These are phyloP conservation scores for Monosporascus sp. DNA, from an alignment of 2,329 filamentous ascomycete genomes.

Conservation along the genomic window DNA sequence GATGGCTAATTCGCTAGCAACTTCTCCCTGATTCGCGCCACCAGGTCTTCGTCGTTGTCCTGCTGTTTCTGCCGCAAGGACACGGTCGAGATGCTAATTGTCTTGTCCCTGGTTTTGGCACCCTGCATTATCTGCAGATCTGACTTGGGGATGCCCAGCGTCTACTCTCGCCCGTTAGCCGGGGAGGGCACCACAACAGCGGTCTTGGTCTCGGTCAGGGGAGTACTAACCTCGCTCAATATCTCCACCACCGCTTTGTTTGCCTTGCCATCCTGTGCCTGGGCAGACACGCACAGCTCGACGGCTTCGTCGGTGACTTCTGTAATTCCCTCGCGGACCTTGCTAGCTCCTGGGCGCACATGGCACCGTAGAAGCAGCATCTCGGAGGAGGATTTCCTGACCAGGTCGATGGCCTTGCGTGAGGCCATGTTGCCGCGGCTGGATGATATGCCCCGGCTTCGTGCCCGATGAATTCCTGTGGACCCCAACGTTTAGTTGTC, in stretches of 20 bases:
- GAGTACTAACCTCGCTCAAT: slow-evolving; percentile 49
- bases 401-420: slow-evolving; percentile 43
- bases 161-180: slow-evolving; percentile 30
- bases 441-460: no score
- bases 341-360: slow-evolving; percentile 61
- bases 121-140: slow-evolving; percentile 58
- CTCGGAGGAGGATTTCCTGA: slow-evolving; percentile 36
- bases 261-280: slow-evolving; percentile 61
- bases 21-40: slow-evolving; percentile 17
- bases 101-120: slow-evolving; percentile 61
- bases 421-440: slow-evolving; percentile 24
- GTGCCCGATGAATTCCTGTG: no score
- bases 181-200: not conserved
- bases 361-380: slow-evolving; percentile 58
- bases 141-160: slow-evolving; percentile 57
- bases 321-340: slow-evolving; percentile 55
- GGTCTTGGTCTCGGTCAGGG: not conserved
- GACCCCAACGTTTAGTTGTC: no score
- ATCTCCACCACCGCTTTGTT: slow-evolving; percentile 62
- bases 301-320: slow-evolving; percentile 52
- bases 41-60: slow-evolving; percentile 15
- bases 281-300: slow-evolving; percentile 61
- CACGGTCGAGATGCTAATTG: slow-evolving; percentile 32
- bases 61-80: slow-evolving; percentile 10
- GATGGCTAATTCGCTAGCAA: slow-evolving; percentile 9